Evolutionary conservation across 257 asterid genomes (phyloP), one percentile per base, ranked within the genome.

Genomic region (Anisodus acutangulus): DNA sequence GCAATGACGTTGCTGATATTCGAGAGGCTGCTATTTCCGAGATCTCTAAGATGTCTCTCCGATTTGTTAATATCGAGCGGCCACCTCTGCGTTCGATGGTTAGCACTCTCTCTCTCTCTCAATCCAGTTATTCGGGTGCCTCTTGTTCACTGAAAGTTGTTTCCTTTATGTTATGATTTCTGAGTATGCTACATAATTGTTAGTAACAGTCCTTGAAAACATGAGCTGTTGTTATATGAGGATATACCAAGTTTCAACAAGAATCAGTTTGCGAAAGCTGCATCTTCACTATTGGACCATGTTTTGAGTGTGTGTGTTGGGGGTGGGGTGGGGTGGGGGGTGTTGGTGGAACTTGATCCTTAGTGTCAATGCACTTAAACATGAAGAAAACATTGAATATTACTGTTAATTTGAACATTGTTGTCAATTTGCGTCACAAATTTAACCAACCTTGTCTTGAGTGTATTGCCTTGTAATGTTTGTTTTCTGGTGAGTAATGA

Each of bases 21-120:
- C 89, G 89, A 84, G 93, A 92, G 80, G 91, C 89, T 17, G 97
- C 99, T 5, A 87, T 95, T 19, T 88, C 95, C 7, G 98, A 95
- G 93, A 95, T 95, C 74, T 98, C 97, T 26, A 92, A 87, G 90
- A 93, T 95, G 99, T 95, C 98, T 1, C 87, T 86, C 60, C 91
- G 89, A 62, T 91, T 88, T 88, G 81, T 93, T 84, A 86, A 84
- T 57, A 78, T 90, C 0, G 91, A 88, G 41, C 86, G 90, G 10
- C 97, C 95, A 74, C 94, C 97, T 67, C 88, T 81, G 59, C 88
- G 78, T 82, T 88, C 94, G 49, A 85, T 90, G 95, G 98, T 94
- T 49, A 90, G 94, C 89, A 78, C 60, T 39, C 86, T 19, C 64
- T 9, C 64, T 9, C 60, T 37, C n/a, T 64, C 59, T 53, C 31